These are phyloP conservation scores for Sarocladium kiliense DNA, from an alignment of 2,329 filamentous ascomycete genomes.

Conservation along the genomic window DNA sequence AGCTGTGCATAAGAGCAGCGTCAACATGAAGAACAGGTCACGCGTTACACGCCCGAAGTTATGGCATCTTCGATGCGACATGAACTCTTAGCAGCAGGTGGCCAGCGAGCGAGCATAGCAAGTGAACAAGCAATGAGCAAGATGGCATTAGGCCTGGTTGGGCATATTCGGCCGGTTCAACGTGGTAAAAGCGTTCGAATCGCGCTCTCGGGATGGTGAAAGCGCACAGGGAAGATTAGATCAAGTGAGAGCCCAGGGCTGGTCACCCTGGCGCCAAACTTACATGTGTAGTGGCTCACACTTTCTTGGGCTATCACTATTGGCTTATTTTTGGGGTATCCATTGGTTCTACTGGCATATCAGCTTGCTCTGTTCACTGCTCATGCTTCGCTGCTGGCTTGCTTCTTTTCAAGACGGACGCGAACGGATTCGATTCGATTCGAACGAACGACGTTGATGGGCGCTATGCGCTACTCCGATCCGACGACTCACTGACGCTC, in stretches of 20 bases:
- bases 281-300: neutral
- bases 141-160: neutral
- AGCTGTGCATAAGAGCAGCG: constrained; percentile 17
- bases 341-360: neutral
- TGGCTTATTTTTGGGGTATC: neutral
- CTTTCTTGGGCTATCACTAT: neutral
- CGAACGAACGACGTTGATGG: constrained; percentile 5
- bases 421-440: constrained; percentile 8
- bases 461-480: constrained; percentile 14
- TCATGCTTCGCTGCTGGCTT: constrained; percentile 5
- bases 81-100: neutral
- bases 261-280: neutral
- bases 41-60: constrained; percentile 6
- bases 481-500: constrained; percentile 59
- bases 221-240: neutral
- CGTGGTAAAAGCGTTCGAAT: constrained; percentile 1
- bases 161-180: no score
- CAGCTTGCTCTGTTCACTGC: constrained; percentile 1
- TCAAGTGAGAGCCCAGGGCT: neutral
- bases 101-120: constrained; percentile 1
- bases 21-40: constrained; percentile 18
- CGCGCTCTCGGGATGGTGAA: neutral
- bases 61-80: constrained; percentile 7
- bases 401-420: neutral
- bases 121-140: constrained; percentile 6